These are phyloP conservation scores for Margaritispora aquatica DNA, from an alignment of 495 filamentous ascomycete genomes.

Conservation along the genomic window DNA sequence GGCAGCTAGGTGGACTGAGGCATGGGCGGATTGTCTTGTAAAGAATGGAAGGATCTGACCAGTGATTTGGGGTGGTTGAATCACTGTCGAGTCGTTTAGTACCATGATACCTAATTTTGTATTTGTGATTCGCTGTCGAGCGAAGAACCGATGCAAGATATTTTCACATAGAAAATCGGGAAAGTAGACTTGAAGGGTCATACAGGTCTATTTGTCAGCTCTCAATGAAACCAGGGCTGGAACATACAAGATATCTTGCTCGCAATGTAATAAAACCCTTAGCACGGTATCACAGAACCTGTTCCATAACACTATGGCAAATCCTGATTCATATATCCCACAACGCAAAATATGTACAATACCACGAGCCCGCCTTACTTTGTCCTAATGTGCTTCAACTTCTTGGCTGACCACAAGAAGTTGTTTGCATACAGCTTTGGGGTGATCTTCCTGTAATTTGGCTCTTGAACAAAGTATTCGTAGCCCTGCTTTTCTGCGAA, in stretches of 20 bases:
- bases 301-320: background rate
- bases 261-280: no score
- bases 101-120: no score
- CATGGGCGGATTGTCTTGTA: slow-evolving; percentile 6
- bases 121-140: no score
- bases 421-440: slow-evolving; percentile 97
- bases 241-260: no score
- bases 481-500: slow-evolving; percentile 99
- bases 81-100: background rate
- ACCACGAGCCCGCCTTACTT: slow-evolving; percentile 48
- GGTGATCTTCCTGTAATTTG: slow-evolving; percentile 75
- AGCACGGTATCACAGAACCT: no score
- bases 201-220: no score
- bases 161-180: no score
- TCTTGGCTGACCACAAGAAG: slow-evolving; percentile 76
- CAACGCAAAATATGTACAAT: slow-evolving; percentile 21
- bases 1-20: slow-evolving; percentile 2
- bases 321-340: background rate
- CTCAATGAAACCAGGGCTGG: no score
- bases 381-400: slow-evolving; percentile 87
- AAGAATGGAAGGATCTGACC: background rate
- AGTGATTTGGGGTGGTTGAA: background rate
- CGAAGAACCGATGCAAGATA: no score
- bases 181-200: no score
- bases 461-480: slow-evolving; percentile 98